These are phyloP conservation scores for Malus sieversii DNA, from an alignment of 306 rosid species.

Conservation along the genomic window DNA sequence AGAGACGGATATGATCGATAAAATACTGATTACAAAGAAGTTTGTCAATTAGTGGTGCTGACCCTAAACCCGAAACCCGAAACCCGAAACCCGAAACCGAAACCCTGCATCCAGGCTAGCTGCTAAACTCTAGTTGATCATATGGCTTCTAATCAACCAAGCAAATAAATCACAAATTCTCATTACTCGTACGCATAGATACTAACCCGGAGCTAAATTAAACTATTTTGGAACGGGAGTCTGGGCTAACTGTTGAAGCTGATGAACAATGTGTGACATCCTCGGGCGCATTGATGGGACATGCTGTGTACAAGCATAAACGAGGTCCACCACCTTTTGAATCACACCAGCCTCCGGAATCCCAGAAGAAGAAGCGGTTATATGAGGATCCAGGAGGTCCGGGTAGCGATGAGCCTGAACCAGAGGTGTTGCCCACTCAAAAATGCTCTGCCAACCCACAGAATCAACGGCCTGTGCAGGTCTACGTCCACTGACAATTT, in stretches of 20 bases:
- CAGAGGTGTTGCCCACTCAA: constrained; percentile 96
- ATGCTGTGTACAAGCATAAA: constrained; percentile 95
- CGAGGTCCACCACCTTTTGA: constrained; percentile 94
- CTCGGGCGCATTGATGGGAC: constrained; percentile 98
- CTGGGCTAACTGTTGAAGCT: constrained; percentile 69
- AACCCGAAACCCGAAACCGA: neutral
- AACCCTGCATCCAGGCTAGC: neutral
- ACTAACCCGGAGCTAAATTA: neutral
- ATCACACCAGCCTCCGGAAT: constrained; percentile 69
- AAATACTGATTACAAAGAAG: neutral
- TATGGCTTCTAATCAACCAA: neutral
- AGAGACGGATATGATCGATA: neutral
- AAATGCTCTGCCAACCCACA: constrained; percentile 95
- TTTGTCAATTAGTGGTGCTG: neutral
- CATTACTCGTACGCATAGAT: neutral
- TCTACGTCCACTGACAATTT: constrained; percentile 89
- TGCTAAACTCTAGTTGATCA: no score
- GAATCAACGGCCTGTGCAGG: constrained; percentile 97
- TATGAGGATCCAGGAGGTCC: constrained; percentile 85
- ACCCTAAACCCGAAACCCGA: no score
- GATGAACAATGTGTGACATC: constrained; percentile 99
- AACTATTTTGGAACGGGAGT: constrained; percentile 39
- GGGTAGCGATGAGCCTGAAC: constrained; percentile 88
- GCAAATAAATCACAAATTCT: neutral
- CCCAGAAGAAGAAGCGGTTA: constrained; percentile 45